These are phyloP conservation scores for Didymella glomerata DNA, from an alignment of 2,329 filamentous ascomycete genomes.

Conservation along the genomic window DNA sequence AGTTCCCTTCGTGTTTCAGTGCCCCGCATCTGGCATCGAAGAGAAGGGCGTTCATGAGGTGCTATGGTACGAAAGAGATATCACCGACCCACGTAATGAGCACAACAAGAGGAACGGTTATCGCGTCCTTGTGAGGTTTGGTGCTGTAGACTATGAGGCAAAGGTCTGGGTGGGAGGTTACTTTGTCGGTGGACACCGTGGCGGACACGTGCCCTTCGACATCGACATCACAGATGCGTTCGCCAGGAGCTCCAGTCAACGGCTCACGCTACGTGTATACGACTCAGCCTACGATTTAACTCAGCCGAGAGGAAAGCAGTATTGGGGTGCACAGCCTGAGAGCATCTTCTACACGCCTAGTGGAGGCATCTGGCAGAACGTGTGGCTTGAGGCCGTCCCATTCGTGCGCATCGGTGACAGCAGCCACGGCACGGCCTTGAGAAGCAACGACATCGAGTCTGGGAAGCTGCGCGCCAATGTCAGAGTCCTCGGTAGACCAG, in stretches of 20 bases:
- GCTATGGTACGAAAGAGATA: conserved; percentile 68
- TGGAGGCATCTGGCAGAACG: conserved; percentile 66
- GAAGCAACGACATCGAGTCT: conserved; percentile 62
- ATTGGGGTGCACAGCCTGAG: conserved; percentile 68
- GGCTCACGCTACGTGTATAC: conserved; percentile 65
- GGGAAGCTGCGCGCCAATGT: conserved; percentile 63
- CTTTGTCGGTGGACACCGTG: conserved; percentile 63
- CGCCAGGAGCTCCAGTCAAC: conserved; percentile 24
- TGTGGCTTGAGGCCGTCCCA: conserved; percentile 66
- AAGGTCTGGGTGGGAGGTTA: conserved; percentile 65
- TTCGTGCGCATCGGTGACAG: conserved; percentile 62
- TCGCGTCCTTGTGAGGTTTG: conserved; percentile 63
- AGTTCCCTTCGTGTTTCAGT: conserved; percentile 73
- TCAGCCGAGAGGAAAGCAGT: conserved; percentile 74
- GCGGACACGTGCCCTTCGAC: conserved; percentile 66
- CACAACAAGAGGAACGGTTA: conserved; percentile 54
- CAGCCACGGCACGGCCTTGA: conserved; percentile 66
- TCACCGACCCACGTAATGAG: conserved; percentile 60
- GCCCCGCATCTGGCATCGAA: conserved; percentile 68
- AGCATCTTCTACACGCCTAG: conserved; percentile 68
- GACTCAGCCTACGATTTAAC: conserved; percentile 71
- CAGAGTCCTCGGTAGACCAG: conserved; percentile 59
- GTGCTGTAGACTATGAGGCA: conserved; percentile 69
- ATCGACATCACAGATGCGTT: conserved; percentile 65
- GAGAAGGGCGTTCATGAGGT: conserved; percentile 71